Evolutionary conservation across 2,329 filamentous ascomycete genomes (phyloP).

Genomic region (Arthrobotrys pseudoclavata): DNA sequence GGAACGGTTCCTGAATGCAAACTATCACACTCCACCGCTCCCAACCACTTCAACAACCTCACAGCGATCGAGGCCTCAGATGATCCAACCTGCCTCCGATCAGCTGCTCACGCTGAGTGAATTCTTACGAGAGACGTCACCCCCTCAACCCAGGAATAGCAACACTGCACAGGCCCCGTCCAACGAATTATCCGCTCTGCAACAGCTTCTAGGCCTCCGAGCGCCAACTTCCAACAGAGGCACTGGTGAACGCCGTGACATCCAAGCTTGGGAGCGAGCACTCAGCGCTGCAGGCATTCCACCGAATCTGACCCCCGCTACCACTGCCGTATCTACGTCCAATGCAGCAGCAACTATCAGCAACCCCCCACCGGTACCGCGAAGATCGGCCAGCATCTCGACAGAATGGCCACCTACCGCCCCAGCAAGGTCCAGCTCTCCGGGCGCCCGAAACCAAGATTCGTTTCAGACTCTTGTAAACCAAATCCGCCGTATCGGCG

Average conservation of each 20-base stretch:
- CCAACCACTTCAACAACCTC: conserved; percentile 58
- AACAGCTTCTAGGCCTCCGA: conserved; percentile 50
- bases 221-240: conserved; percentile 30
- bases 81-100: conserved; percentile 57
- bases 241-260: conserved; percentile 47
- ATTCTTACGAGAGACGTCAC: conserved; percentile 61
- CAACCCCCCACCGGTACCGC: conserved; percentile 48
- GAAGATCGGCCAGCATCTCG: conserved; percentile 37
- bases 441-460: conserved; percentile 52
- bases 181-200: conserved; percentile 38
- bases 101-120: conserved; percentile 62
- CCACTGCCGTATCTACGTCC: conserved; percentile 49
- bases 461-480: conserved; percentile 62
- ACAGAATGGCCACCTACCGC: conserved; percentile 52
- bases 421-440: conserved; percentile 34
- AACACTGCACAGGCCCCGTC: conserved; percentile 25
- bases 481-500: conserved; percentile 63
- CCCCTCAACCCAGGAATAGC: conserved; percentile 41
- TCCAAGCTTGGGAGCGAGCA: conserved; percentile 53
- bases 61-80: conserved; percentile 54
- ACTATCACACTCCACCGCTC: conserved; percentile 55
- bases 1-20: conserved; percentile 58
- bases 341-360: conserved; percentile 56
- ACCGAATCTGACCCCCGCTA: conserved; percentile 43
- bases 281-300: conserved; percentile 51